Evolutionary conservation across 208 protist species (phyloP).

Genomic region (Trypanosoma theileri): DNA sequence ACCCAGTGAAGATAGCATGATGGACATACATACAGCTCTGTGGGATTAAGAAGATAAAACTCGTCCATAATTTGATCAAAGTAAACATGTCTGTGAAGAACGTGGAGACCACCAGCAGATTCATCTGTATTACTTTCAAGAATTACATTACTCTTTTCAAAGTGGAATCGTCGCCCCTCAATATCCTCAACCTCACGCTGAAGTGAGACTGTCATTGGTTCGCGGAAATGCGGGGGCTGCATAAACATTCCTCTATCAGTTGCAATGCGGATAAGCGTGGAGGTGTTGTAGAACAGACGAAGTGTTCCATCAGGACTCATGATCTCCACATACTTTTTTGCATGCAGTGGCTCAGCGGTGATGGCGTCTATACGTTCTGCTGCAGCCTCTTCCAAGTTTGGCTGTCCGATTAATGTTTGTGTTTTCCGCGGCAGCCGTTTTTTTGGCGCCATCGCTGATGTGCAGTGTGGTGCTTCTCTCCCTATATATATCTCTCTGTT

Average conservation of each 20-base stretch:
- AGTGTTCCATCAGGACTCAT: slow-evolving; percentile 73
- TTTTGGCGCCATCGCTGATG: slow-evolving; percentile 16
- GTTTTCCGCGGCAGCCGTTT: slow-evolving; percentile 38
- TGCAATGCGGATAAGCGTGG: slow-evolving; percentile 82
- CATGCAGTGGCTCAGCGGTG: slow-evolving; percentile 63
- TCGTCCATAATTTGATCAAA: slow-evolving; percentile 88
- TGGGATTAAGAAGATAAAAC: slow-evolving; percentile 77
- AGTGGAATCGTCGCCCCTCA: slow-evolving; percentile 70
- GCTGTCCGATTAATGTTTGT: slow-evolving; percentile 25
- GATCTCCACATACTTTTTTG: slow-evolving; percentile 61
- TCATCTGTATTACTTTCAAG: slow-evolving; percentile 14
- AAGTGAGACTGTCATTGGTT: slow-evolving; percentile 60
- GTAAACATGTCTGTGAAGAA: slow-evolving; percentile 72
- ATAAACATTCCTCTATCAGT: slow-evolving; percentile 77
- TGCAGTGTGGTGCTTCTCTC: too few relatives aligned
- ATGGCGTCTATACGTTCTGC: slow-evolving; percentile 81
- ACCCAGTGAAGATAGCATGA: slow-evolving; percentile 81
- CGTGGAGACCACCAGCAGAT: slow-evolving; percentile 22
- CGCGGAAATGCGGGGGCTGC: slow-evolving; percentile 87
- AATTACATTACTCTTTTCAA: slow-evolving; percentile 43
- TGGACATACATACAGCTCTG: slow-evolving; percentile 82
- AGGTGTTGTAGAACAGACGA: slow-evolving; percentile 84
- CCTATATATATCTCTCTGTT: not conserved
- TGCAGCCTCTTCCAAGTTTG: slow-evolving; percentile 53
- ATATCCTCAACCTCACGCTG: slow-evolving; percentile 48